Percentiles rank a stretch among this genome's conserved stretches.
Evolutionary conservation across 805 yeast species (phyloP).

Genomic region (Lipomyces oligophaga): DNA sequence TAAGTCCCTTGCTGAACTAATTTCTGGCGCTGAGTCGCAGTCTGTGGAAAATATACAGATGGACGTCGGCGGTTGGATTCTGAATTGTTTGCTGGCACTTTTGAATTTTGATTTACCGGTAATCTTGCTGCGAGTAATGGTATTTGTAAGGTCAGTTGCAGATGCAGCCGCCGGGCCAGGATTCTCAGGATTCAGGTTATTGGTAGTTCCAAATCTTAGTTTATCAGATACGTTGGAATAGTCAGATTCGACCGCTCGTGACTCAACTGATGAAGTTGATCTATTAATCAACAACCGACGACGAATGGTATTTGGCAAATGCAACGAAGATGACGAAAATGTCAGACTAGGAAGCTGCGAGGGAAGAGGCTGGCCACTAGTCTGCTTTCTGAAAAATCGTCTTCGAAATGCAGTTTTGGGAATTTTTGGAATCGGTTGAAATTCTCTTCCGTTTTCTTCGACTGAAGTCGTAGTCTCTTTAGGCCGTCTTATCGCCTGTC

Average conservation of each 20-base stretch:
- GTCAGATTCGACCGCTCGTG: too few relatives aligned
- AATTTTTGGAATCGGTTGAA: not conserved
- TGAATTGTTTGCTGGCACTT: not conserved
- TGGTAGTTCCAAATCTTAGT: too few relatives aligned
- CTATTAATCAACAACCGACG: not conserved
- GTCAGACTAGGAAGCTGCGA: not conserved
- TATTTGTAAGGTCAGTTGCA: too few relatives aligned
- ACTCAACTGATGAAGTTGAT: too few relatives aligned
- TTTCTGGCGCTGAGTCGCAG: too few relatives aligned
- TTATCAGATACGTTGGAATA: too few relatives aligned
- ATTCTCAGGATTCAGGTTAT: too few relatives aligned
- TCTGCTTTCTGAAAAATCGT: not conserved
- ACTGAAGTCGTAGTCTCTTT: not conserved
- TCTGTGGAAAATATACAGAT: not conserved
- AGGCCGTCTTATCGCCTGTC: not conserved
- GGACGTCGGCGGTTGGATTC: not conserved
- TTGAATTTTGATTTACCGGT: too few relatives aligned
- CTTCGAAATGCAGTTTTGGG: not conserved
- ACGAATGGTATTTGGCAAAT: not conserved
- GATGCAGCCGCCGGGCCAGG: too few relatives aligned
- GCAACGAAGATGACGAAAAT: constrained; percentile 8
- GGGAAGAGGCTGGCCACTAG: not conserved
- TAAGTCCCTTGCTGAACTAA: too few relatives aligned
- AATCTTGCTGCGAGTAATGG: too few relatives aligned
- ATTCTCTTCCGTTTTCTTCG: not conserved